Percentiles rank a stretch among this genome's conserved stretches.
Evolutionary conservation across 148 eudicot species (phyloP).

Genomic region (Silene uniflora): DNA sequence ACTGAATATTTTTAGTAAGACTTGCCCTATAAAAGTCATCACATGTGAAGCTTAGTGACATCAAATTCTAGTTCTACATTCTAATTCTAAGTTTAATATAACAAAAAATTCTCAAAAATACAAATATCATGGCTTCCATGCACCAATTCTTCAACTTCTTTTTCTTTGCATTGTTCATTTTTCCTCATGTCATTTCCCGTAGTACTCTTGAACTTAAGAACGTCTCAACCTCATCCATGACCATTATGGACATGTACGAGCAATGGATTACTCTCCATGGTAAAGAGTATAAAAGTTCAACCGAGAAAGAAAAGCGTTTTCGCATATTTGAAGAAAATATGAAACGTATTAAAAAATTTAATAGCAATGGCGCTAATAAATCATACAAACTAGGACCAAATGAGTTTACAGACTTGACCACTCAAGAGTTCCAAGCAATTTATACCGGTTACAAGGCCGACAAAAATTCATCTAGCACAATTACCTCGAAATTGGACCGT

Average conservation of each 20-base stretch:
- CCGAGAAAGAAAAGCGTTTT: slow-evolving; percentile 36
- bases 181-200: slow-evolving; percentile 10
- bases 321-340: slow-evolving; percentile 43
- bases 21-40: too few relatives aligned
- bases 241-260: slow-evolving; percentile 32
- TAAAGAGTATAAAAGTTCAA: slow-evolving; percentile 28
- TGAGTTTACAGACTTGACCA: slow-evolving; percentile 44
- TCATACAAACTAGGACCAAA: slow-evolving; percentile 32
- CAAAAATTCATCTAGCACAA: background rate
- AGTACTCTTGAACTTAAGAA: background rate
- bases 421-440: slow-evolving; percentile 39
- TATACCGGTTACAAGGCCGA: slow-evolving; percentile 25
- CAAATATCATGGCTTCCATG: background rate
- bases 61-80: too few relatives aligned
- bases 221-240: background rate
- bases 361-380: slow-evolving; percentile 16
- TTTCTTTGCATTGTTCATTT: background rate
- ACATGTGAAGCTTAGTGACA: too few relatives aligned
- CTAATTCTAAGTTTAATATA: too few relatives aligned
- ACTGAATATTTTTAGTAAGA: too few relatives aligned
- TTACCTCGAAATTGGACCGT: slow-evolving; percentile 9
- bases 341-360: slow-evolving; percentile 31
- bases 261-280: slow-evolving; percentile 46
- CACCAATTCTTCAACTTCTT: background rate
- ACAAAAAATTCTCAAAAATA: too few relatives aligned